phyloP scores from a whole-genome alignment of 2,329 filamentous ascomycete species.

The Phialophora chinensis region DNA sequence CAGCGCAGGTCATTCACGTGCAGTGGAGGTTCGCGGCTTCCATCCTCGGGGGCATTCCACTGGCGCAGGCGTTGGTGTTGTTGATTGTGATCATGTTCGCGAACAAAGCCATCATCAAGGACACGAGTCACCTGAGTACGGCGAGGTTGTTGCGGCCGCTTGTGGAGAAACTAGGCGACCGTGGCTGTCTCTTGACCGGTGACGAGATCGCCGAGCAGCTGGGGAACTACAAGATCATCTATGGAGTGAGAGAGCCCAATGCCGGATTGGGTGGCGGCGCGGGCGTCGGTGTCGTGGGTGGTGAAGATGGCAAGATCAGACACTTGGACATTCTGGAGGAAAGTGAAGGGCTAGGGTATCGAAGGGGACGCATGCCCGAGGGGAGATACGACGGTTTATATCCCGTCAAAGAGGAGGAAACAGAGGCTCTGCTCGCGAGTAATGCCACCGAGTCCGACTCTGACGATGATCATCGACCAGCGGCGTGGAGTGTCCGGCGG shows the following conservation, averaged over 20 bases:
- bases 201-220: conserved; percentile 37
- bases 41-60: conserved; percentile 32
- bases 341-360: conserved; percentile 23
- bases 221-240: conserved; percentile 33
- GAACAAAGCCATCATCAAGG: conserved; percentile 37
- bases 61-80: conserved; percentile 29
- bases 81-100: conserved; percentile 28
- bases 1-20: conserved; percentile 91
- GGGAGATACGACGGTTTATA: conserved; percentile 27
- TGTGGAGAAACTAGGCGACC: conserved; percentile 31
- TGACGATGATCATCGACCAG: background rate
- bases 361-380: conserved; percentile 24
- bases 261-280: background rate
- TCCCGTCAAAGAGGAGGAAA: conserved; percentile 12
- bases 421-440: background rate
- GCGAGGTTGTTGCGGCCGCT: conserved; percentile 33
- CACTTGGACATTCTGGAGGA: conserved; percentile 30
- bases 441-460: conserved; percentile 3
- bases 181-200: conserved; percentile 32
- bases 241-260: conserved; percentile 36
- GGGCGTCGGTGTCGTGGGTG: background rate
- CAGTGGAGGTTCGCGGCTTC: conserved; percentile 34
- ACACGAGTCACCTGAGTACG: conserved; percentile 30
- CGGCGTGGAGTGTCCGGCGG: background rate
- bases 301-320: conserved; percentile 8